A percentile compares a stretch with the other conserved stretches of the same genome.
Evolutionary conservation across 495 filamentous ascomycete genomes (phyloP).

Genomic region (Podospora conica): DNA sequence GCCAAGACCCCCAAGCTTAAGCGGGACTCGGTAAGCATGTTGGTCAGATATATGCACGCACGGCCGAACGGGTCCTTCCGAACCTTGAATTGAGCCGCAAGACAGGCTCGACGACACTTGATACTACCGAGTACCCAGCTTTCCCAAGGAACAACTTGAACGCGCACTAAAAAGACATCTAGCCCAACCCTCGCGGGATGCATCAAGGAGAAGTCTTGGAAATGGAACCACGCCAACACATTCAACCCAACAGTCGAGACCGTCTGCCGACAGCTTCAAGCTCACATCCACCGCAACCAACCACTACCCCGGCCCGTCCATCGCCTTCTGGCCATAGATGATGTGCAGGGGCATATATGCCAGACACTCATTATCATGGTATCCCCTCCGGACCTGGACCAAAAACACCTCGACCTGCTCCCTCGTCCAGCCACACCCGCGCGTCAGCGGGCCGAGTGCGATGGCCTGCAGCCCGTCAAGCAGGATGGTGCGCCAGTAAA

Average conservation of each 20-base stretch:
- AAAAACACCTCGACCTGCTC: slow-evolving; percentile 45
- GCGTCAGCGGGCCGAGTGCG: slow-evolving; percentile 56
- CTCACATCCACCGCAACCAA: neutral
- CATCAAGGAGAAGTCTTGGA: neutral
- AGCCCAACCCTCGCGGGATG: neutral
- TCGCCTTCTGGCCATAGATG: slow-evolving; percentile 44
- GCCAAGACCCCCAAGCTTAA: neutral
- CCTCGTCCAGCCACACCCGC: slow-evolving; percentile 43
- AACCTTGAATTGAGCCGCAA: neutral
- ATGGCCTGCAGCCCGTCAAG: slow-evolving; percentile 57
- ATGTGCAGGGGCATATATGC: slow-evolving; percentile 48
- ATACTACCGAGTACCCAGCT: neutral
- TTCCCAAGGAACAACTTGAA: neutral
- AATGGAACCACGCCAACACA: neutral
- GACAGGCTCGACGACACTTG: neutral
- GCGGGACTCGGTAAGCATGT: neutral
- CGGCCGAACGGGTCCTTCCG: neutral
- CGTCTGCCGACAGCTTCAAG: neutral
- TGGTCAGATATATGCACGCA: neutral
- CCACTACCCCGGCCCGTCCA: slow-evolving; percentile 4
- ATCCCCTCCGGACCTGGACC: slow-evolving; percentile 40
- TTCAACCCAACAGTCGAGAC: neutral
- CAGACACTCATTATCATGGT: slow-evolving; percentile 37
- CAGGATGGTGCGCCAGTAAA: slow-evolving; percentile 51
- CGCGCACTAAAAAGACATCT: neutral